These are phyloP conservation scores for Linum usitatissimum DNA, from an alignment of 345 rosid genomes.

Conservation along the genomic window DNA sequence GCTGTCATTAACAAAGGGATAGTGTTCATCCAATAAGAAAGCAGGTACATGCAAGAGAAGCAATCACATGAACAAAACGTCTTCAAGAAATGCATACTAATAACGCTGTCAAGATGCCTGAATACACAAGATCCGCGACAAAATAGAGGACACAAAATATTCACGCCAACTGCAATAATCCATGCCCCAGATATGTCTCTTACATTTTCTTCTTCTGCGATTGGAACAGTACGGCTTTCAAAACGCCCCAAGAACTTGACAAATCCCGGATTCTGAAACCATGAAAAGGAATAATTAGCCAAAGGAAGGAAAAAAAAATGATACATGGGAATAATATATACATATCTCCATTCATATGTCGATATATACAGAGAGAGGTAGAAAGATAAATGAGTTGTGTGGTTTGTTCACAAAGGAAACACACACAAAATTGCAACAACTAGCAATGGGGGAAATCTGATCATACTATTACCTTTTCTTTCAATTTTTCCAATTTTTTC, in stretches of 20 bases:
- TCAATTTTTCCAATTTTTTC: constrained; percentile 42
- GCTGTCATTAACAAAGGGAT: constrained; percentile 14
- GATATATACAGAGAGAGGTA: too few relatives aligned
- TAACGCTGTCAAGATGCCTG: neutral
- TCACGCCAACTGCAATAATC: too few relatives aligned
- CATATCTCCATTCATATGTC: too few relatives aligned
- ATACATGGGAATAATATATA: too few relatives aligned
- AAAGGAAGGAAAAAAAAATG: neutral
- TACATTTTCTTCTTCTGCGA: constrained; percentile 41
- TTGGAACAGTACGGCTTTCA: constrained; percentile 21
- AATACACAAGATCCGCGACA: neutral
- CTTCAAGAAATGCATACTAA: neutral
- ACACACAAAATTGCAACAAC: neutral
- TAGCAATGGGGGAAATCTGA: neutral
- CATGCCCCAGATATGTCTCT: constrained; percentile 18
- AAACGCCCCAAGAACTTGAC: constrained; percentile 42
- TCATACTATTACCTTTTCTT: constrained; percentile 37
- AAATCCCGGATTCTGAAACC: constrained; percentile 47
- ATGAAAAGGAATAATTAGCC: neutral
- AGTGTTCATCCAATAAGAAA: constrained; percentile 2
- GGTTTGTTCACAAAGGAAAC: neutral
- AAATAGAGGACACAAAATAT: neutral
- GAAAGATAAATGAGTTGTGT: too few relatives aligned
- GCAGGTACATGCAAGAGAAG: neutral
- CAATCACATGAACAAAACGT: too few relatives aligned